Evolutionary conservation across 768 basidiomycete genomes (phyloP).

Genomic region (Botryobasidium botryosum): DNA sequence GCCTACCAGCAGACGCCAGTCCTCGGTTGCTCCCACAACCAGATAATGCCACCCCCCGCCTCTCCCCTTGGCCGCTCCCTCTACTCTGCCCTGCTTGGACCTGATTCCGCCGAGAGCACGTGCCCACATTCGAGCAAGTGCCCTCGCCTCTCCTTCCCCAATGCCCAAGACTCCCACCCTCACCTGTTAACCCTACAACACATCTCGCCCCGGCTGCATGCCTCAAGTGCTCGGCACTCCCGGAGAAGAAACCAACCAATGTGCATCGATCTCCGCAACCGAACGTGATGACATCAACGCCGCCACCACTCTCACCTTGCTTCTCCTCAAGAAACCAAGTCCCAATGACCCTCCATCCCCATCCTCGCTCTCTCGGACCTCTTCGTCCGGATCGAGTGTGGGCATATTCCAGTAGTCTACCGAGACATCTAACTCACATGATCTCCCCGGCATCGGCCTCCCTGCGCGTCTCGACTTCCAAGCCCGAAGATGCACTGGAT

Average conservation of each 20-base stretch:
- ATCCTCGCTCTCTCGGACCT: slow-evolving; percentile 5
- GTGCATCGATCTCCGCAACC: slow-evolving; percentile 2
- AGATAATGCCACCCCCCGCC: slow-evolving; percentile 12
- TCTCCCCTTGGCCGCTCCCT: slow-evolving; percentile 5
- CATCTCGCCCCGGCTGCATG: slow-evolving; percentile 1
- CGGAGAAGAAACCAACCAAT: slow-evolving; percentile 1
- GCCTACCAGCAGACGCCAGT: slow-evolving; percentile 5
- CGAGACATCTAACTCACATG: background rate
- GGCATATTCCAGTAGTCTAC: background rate
- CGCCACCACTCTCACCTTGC: slow-evolving; percentile 11
- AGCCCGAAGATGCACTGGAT: slow-evolving; percentile 23
- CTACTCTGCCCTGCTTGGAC: slow-evolving; percentile 9
- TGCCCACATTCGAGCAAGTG: slow-evolving; percentile 8
- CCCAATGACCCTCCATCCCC: background rate
- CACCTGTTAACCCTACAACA: background rate
- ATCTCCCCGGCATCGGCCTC: background rate
- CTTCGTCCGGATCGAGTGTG: background rate
- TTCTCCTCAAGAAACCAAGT: slow-evolving; percentile 8
- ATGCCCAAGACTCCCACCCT: too few species aligned
- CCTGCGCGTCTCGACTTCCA: slow-evolving; percentile 4
- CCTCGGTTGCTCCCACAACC: slow-evolving; percentile 6
- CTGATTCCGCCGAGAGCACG: slow-evolving; percentile 1
- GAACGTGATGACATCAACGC: slow-evolving; percentile 12
- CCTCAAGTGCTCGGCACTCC: background rate
- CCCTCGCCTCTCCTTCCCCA: slow-evolving; percentile 4